phyloP scores from a whole-genome alignment of 2,329 filamentous ascomycete species.

The Fusarium floridanum region DNA sequence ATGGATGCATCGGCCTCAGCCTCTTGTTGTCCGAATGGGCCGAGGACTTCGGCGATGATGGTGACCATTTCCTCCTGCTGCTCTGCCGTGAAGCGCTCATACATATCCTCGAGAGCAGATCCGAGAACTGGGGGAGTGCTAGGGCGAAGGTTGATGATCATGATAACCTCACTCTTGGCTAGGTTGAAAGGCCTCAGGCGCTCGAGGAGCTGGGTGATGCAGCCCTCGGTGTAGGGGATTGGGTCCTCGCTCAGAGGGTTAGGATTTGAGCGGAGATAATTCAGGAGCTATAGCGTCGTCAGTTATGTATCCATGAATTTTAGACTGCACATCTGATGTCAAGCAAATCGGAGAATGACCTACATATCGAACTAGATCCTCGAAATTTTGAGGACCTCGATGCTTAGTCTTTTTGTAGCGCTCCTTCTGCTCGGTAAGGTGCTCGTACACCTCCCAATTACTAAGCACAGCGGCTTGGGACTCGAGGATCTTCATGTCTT shows the following conservation, averaged over 20 bases:
- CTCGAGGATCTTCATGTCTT: slow-evolving; percentile 76
- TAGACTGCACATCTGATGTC: not conserved
- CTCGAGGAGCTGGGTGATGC: slow-evolving; percentile 67
- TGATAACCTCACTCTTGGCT: slow-evolving; percentile 76
- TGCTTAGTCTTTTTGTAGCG: slow-evolving; percentile 65
- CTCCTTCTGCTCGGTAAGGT: slow-evolving; percentile 69
- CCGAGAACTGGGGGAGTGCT: slow-evolving; percentile 69
- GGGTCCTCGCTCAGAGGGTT: slow-evolving; percentile 69
- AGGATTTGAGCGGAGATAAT: slow-evolving; percentile 69
- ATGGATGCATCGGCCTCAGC: slow-evolving; percentile 52
- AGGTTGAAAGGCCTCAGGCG: slow-evolving; percentile 69
- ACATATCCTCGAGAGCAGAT: slow-evolving; percentile 75
- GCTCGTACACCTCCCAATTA: slow-evolving; percentile 80
- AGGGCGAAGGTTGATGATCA: slow-evolving; percentile 76
- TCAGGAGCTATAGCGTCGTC: slow-evolving; percentile 62
- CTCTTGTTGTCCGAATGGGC: slow-evolving; percentile 58
- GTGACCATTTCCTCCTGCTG: slow-evolving; percentile 70
- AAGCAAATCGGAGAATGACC: slow-evolving; percentile 24
- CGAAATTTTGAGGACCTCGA: slow-evolving; percentile 68
- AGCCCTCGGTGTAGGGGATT: slow-evolving; percentile 64
- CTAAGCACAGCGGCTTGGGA: slow-evolving; percentile 77
- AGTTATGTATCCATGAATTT: not conserved
- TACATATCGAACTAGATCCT: slow-evolving; percentile 76
- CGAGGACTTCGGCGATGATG: slow-evolving; percentile 70
- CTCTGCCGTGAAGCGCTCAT: slow-evolving; percentile 69